phyloP scores from a whole-genome alignment of 352 stramenopile genomes.

The Phytopythium mirpurense region DNA sequence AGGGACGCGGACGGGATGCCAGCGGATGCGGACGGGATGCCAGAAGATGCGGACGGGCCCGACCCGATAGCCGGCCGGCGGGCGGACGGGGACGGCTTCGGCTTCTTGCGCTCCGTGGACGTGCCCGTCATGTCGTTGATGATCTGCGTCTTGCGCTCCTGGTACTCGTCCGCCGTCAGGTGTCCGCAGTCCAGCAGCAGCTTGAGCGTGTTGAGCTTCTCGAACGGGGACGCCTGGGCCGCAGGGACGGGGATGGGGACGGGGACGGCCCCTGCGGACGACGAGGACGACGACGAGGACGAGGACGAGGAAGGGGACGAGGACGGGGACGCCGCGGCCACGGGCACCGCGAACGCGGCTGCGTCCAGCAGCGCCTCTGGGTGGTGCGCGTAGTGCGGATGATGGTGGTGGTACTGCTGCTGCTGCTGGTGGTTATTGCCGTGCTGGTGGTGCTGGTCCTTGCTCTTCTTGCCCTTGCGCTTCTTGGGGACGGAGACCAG shows the following conservation, averaged over 20 bases:
- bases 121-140: slow-evolving; percentile 87
- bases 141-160: slow-evolving; percentile 82
- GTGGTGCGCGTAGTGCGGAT: background rate
- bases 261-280: background rate
- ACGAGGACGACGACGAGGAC: background rate
- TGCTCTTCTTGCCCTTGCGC: slow-evolving; percentile 3
- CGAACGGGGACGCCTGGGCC: slow-evolving; percentile 46
- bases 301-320: background rate
- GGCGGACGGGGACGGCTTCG: background rate
- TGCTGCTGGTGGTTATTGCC: too few species aligned
- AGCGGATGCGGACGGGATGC: background rate
- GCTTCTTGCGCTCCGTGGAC: slow-evolving; percentile 39
- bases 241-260: background rate
- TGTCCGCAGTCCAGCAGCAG: slow-evolving; percentile 73
- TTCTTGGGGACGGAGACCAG: slow-evolving; percentile 3
- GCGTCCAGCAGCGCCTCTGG: background rate
- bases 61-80: slow-evolving; percentile 19
- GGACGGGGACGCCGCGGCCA: background rate
- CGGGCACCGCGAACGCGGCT: background rate
- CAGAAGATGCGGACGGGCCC: background rate
- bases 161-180: slow-evolving; percentile 72
- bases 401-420: background rate
- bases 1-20: background rate
- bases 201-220: slow-evolving; percentile 86
- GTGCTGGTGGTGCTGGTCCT: background rate